A percentile compares a stretch with the other conserved stretches of the same genome.
phyloP scores from a whole-genome alignment of 441 rosid species.

The Eruca vesicaria region DNA sequence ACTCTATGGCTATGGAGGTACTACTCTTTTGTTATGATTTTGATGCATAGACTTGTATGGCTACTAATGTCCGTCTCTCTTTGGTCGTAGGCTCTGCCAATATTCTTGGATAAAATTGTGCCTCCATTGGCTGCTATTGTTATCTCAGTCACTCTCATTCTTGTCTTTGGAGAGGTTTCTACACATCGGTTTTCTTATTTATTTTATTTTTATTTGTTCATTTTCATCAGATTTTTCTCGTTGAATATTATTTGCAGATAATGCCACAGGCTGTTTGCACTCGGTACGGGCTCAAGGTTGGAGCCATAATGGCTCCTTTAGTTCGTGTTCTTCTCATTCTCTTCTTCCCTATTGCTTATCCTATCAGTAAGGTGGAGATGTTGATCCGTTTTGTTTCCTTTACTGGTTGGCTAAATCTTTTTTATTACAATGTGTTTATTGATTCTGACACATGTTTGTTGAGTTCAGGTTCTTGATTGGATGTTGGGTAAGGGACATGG shows the following conservation, averaged over 20 bases:
- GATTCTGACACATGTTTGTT: constrained; percentile 1
- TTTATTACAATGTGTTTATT: background rate
- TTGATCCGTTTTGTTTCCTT: background rate
- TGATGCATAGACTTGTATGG: background rate
- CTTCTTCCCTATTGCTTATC: constrained; percentile 74
- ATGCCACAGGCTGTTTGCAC: constrained; percentile 88
- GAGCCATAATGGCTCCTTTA: constrained; percentile 80
- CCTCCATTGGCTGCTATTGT: constrained; percentile 79
- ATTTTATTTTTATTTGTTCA: background rate
- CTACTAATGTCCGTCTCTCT: background rate
- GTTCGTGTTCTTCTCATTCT: constrained; percentile 38
- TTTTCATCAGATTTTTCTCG: background rate
- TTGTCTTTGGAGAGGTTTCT: constrained; percentile 86
- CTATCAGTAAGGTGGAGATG: constrained; percentile 70
- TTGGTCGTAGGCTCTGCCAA: constrained; percentile 65
- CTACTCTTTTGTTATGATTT: background rate
- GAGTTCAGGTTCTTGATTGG: constrained; percentile 81
- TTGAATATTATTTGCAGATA: constrained; percentile 48
- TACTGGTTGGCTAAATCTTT: background rate
- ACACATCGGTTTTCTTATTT: background rate
- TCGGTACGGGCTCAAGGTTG: constrained; percentile 83
- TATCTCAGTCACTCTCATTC: constrained; percentile 77
- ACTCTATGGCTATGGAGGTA: constrained; percentile 93
- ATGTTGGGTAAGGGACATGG: constrained; percentile 96
- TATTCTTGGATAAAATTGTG: constrained; percentile 79